These are phyloP conservation scores for Tagetes erecta DNA, from an alignment of 129 eudicot genomes.

Conservation along the genomic window DNA sequence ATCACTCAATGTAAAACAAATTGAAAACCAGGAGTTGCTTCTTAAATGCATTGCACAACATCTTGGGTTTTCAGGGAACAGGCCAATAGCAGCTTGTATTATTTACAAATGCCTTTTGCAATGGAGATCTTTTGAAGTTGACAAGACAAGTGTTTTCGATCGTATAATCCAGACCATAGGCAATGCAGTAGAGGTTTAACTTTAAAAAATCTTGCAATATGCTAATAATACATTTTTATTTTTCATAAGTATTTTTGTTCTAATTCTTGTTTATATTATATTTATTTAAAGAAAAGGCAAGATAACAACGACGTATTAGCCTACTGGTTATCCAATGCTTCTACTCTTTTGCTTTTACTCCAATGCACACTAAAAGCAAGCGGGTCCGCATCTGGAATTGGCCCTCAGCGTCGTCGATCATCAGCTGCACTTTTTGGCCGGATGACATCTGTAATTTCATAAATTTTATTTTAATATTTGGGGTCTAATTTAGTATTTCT, in stretches of 20 bases:
- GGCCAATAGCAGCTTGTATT: slow-evolving; percentile 88
- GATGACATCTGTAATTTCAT: slow-evolving; percentile 61
- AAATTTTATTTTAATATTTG: slow-evolving; percentile 15
- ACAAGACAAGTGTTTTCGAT: slow-evolving; percentile 83
- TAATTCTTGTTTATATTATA: slow-evolving; percentile 10
- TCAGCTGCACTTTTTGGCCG: slow-evolving; percentile 83
- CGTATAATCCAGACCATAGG: slow-evolving; percentile 86
- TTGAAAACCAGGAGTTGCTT: slow-evolving; percentile 85
- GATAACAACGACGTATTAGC: slow-evolving; percentile 81
- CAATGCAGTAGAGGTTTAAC: slow-evolving; percentile 82
- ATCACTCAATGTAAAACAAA: slow-evolving; percentile 94
- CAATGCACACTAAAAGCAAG: slow-evolving; percentile 95
- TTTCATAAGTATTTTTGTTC: slow-evolving; percentile 4
- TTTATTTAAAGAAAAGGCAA: slow-evolving; percentile 55
- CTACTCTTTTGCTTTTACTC: slow-evolving; percentile 83
- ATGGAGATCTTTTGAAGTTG: slow-evolving; percentile 99
- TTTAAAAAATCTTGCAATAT: background rate
- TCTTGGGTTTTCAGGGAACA: slow-evolving; percentile 76
- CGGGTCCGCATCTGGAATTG: slow-evolving; percentile 70
- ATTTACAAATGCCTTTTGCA: slow-evolving; percentile 92
- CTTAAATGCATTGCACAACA: slow-evolving; percentile 73
- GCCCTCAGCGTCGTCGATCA: slow-evolving; percentile 80
- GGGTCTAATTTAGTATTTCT: background rate
- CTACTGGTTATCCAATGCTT: slow-evolving; percentile 94
- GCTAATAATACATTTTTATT: background rate